Base-by-base conservation (phyloP, 495 filamentous ascomycete species). In the Schizothecium vesticola region DNA sequence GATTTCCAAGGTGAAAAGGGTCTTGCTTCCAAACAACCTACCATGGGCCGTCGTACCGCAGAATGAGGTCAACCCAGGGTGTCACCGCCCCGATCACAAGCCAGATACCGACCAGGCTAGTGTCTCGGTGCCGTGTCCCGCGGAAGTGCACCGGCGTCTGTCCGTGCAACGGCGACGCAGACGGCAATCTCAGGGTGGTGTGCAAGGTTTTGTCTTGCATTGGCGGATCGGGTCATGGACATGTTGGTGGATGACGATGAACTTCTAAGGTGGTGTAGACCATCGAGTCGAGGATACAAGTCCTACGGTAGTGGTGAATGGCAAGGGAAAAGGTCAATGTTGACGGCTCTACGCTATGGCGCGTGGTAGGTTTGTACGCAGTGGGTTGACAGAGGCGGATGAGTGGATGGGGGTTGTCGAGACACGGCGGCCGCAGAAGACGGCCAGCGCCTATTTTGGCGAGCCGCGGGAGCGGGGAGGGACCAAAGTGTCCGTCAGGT, bases 391-490 rank as follows among this genome's bases (percentile, higher is more conserved):
- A n/a, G 6, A n/a, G 1, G 6, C 11, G 58, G 13, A 28, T 26
- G 23, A 28, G 58, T 59, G 58, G 58, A 28, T 59, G 58, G 23
- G 23, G 58, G 26, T 24, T 13, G 57, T 24, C 60, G 13, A 62
- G 5, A 62, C 28, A 28, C 6, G 36, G 29, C 21, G 72, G 72
- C 72, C 70, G 70, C 72, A 25, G 65, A 67, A 25, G 67, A 56
- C 33, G 72, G 72, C 72, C 72, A 72, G 72, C 72, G 72, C 68
- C 64, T 73, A 72, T 61, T 60, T 64, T 22, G 12, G 24, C 33
- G 70, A 60, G 43, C 19, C 43, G 43, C 43, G 43, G 43, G 8
- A 51, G 43, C 31, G 25, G 31, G 36, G 58, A 19, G 63, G 28
- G 26, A 25, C 57, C 11, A 59, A 26, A 12, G 57, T 26, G 3